Evolutionary conservation across 805 yeast genomes (phyloP), one percentile per base, ranked within the genome.

Genomic region (Henningerozyma blattae): DNA sequence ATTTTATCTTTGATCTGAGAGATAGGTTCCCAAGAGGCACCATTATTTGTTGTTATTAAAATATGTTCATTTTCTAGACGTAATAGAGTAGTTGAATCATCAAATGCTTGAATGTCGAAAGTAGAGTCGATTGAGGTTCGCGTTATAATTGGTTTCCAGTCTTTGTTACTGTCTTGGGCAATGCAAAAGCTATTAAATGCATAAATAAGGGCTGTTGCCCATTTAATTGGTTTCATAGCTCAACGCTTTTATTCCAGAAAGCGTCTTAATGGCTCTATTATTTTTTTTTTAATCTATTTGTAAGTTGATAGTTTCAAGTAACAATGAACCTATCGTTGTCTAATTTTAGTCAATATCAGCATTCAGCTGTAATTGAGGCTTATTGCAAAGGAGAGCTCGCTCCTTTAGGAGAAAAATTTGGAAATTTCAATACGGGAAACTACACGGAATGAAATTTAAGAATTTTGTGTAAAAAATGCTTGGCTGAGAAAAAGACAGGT

Each of bases 1-100:
- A 42, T 31, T 1, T 32, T 20, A 1, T 34, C 39, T 2, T 38
- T 22, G 10, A 42, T 27, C 3, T 30, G 42, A 5, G 36, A 22
- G 7, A 47, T 34, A 1, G 9, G 7, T 17, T 41, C 32, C 77
- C 79, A 77, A 0, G 53, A 45, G 9, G 37, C 54, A 7, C 84
- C 85, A 45, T 71, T 65, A 46, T 76, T 67, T 10, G 44, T 49
- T 3, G 78, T 68, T 7, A 61, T 45, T 8, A 45, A 51, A 1
- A 72, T 34, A 3, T 34, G 39, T 1, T 36, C 28, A 1, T 56
- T 45, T 5, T 49, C 47, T 18, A 59, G 38, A 5, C 45, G 45
- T 19, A 75, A 33, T 4, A 72, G 37, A n/a, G 59, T 61, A 0
- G 68, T 45, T 0, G 79, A 67, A 44, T 75, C 81, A 41, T 75